Evolutionary conservation across 1,139 yeast species (phyloP), one percentile per base, ranked within the genome.

Genomic region (Geotrichum siamense): DNA sequence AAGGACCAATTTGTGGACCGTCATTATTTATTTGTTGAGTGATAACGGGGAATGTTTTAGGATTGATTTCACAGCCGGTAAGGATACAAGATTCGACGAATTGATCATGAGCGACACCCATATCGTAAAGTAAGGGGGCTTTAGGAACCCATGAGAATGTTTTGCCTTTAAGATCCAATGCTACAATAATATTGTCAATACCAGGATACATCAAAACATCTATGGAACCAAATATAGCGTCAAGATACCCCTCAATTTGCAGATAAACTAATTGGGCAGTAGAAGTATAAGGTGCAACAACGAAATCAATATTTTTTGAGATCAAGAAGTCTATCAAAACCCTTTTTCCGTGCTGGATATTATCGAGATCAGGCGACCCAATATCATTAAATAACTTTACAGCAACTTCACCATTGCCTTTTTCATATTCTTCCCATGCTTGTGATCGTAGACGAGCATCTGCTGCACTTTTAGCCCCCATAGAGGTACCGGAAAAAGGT

Each of bases 221-320:
- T 1, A 89, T 79, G 8, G 96, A 82, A 1, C 94, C 94, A 61
- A 79, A 86, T 30, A 89, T 76, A 1, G 84, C 78, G 61, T 89
- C 94, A 45, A 89, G 75, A 34, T 72, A 63, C 2, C 68, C 70
- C 23, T 64, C 71, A 44, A 72, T 73, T 27, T 51, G 53, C 51
- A 74, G 69, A 56, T 85, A 86, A 8, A 85, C 76, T 54, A 91
- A 69, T 63, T 91, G 97, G 44, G 83, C 77, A 61, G 87, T 78
- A 0, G 96, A 78, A 45, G 79, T 74, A 58, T 80, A 87, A 1
- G 98, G 98, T 26, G 94, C 82, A 15, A 87, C 76, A 49, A 86
- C 63, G 58, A 75, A 89, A 51, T 79, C 82, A 22, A 85, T 67
- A 2, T 69, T 74, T 44, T 73, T 69, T 21, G 72, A 75, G 39